Base-by-base conservation (phyloP, 2,329 filamentous ascomycete species). In the Pseudomassariella vexata region DNA sequence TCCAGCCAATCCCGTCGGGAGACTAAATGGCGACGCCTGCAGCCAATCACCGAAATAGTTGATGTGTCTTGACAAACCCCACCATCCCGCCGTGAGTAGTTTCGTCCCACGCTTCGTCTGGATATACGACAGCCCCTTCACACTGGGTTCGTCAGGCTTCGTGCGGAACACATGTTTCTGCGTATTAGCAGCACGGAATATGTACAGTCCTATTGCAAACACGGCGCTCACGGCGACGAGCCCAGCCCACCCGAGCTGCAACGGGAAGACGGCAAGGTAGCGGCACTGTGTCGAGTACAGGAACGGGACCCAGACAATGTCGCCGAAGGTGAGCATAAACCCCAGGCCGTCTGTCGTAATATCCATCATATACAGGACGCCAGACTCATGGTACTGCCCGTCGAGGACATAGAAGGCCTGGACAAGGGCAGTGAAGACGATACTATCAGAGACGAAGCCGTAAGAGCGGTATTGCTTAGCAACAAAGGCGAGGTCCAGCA, bases 1-100 rank as follows among this genome's bases (percentile, higher is more conserved):
- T 9, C 88, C 88, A 0, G 88, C 83, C 37, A 92, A 57, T 1
- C 85, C 84, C 1, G 89, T 95, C 1, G 90, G 89, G 25, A 95
- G 68, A 45, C 79, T 86, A 61, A 92, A 95, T 0, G 87, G 78
- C 86, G 86, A 95, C 7, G 82, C 76, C 76, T 94, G 88, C 45
- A 92, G 70, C 89, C 88, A 95, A 63, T 96, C 89, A 31, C 88
- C 90, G 1, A 94, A 63, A 60, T 96, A 95, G 65, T 95, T 96
- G 70, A 95, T 90, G 60, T 96, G 90, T 24, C 90, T 78, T 1
- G 88, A 83, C 12, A 76, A 68, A 24, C 89, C 90, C 90, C 89
- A 95, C 90, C 90, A 96, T 34, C 89, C 89, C 1, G 84, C 82
- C 5, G 79, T 78, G 42, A 95, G 71, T 19, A 95, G 74, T 46